These are phyloP conservation scores for Epichloe coenophiala DNA, from an alignment of 2,329 filamentous ascomycete species.

Conservation along the genomic window DNA sequence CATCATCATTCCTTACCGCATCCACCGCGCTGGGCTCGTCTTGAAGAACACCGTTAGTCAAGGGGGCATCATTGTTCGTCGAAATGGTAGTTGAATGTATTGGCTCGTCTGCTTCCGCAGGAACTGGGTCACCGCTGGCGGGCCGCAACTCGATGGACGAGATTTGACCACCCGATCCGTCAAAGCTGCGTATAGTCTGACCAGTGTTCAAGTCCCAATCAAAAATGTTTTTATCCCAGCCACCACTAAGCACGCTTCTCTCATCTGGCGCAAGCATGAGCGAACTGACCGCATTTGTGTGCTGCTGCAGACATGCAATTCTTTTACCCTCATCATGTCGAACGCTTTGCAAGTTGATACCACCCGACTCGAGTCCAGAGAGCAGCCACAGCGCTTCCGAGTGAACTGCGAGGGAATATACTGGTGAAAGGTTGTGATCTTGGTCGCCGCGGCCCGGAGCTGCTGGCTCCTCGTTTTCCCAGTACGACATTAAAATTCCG, in stretches of 20 bases:
- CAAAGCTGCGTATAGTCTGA: conserved; percentile 59
- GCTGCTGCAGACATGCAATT: conserved; percentile 66
- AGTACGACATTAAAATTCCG: conserved; percentile 87
- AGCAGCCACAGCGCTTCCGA: conserved; percentile 84
- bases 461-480: conserved; percentile 83
- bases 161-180: conserved; percentile 69
- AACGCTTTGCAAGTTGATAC: conserved; percentile 85
- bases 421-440: conserved; percentile 63
- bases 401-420: conserved; percentile 88
- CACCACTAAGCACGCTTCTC: conserved; percentile 74
- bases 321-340: conserved; percentile 89
- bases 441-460: conserved; percentile 31
- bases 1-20: conserved; percentile 14
- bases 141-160: conserved; percentile 79
- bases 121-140: conserved; percentile 59
- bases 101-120: conserved; percentile 53
- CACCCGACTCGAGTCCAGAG: conserved; percentile 78
- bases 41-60: conserved; percentile 33
- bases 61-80: conserved; percentile 56
- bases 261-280: conserved; percentile 74
- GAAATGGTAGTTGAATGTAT: conserved; percentile 54
- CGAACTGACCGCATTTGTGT: conserved; percentile 86
- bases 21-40: conserved; percentile 10
- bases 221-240: conserved; percentile 89
- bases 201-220: conserved; percentile 95